Conservation (phyloP, 1,139 yeast species). For the Torulaspora pretoriensis region DNA sequence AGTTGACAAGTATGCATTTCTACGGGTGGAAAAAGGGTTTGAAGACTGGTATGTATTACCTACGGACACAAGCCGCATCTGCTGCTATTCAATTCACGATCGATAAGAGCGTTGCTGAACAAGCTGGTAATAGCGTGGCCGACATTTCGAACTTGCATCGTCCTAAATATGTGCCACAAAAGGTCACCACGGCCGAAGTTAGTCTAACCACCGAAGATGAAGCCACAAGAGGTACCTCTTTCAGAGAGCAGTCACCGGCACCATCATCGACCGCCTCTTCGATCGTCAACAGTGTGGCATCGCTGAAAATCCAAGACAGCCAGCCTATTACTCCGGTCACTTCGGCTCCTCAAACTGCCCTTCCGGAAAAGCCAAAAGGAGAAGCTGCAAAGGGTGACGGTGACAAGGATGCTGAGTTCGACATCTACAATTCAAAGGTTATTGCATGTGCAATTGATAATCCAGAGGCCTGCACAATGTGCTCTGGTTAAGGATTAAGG, state of each 20-base stretch:
- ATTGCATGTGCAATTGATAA: slow-evolving; percentile 95
- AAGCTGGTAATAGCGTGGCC: slow-evolving; percentile 53
- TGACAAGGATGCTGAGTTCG: slow-evolving; percentile 39
- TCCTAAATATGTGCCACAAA: slow-evolving; percentile 46
- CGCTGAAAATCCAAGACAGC: slow-evolving; percentile 33
- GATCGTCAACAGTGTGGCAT: slow-evolving; percentile 29
- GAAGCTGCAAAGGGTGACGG: slow-evolving; percentile 19
- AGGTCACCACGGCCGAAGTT: slow-evolving; percentile 33
- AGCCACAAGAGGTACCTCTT: slow-evolving; percentile 12
- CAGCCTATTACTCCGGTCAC: slow-evolving; percentile 38
- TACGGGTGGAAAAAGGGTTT: slow-evolving; percentile 96
- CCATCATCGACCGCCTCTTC: slow-evolving; percentile 33
- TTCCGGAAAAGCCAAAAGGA: slow-evolving; percentile 25
- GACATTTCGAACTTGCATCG: slow-evolving; percentile 52
- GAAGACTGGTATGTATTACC: slow-evolving; percentile 96
- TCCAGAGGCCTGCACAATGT: slow-evolving; percentile 98
- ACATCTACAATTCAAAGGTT: slow-evolving; percentile 87
- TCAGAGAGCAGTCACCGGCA: slow-evolving; percentile 24
- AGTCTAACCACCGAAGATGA: slow-evolving; percentile 33
- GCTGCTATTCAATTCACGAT: slow-evolving; percentile 92
- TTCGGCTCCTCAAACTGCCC: slow-evolving; percentile 49
- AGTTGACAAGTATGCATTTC: slow-evolving; percentile 94
- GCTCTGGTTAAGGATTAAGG: slow-evolving; percentile 69
- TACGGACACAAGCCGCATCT: slow-evolving; percentile 92
- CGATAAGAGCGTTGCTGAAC: slow-evolving; percentile 51